These are phyloP conservation scores for Psidium friedrichsthalianum DNA, from an alignment of 345 rosid genomes.

Conservation along the genomic window DNA sequence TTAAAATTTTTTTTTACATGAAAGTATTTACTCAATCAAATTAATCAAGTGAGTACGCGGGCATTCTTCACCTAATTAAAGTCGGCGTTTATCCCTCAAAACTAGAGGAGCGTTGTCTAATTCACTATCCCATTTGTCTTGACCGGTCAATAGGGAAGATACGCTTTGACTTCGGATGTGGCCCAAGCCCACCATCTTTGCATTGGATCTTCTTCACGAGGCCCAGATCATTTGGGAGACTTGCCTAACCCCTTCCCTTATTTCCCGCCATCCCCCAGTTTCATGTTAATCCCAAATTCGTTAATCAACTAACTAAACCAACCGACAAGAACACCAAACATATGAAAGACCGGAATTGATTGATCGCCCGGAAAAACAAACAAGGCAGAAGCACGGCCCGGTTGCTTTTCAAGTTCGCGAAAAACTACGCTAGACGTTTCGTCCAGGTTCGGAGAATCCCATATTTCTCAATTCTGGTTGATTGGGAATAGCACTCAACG, in stretches of 20 bases:
- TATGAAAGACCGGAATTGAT: background rate
- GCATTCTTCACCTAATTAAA: no score
- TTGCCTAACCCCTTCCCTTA: background rate
- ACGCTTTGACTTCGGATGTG: background rate
- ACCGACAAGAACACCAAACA: background rate
- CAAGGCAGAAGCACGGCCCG: background rate
- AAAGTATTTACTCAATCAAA: background rate
- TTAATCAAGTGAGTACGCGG: no score
- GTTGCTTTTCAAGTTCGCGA: background rate
- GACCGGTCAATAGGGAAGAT: background rate
- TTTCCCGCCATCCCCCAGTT: background rate
- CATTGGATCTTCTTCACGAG: background rate
- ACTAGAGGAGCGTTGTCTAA: background rate
- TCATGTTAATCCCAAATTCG: background rate
- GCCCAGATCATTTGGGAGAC: background rate
- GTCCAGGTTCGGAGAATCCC: background rate
- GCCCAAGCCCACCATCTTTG: background rate
- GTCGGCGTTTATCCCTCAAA: background rate
- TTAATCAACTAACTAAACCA: background rate
- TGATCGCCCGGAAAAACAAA: background rate
- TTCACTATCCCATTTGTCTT: background rate
- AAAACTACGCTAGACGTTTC: fast-evolving
- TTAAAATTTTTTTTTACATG: background rate
- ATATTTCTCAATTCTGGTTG: background rate
- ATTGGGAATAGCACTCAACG: background rate